A percentile compares a stretch with the other conserved stretches of the same genome.
These are phyloP conservation scores for Beauveria scarabaeidicola DNA, from an alignment of 2,329 filamentous ascomycete species.

Conservation along the genomic window DNA sequence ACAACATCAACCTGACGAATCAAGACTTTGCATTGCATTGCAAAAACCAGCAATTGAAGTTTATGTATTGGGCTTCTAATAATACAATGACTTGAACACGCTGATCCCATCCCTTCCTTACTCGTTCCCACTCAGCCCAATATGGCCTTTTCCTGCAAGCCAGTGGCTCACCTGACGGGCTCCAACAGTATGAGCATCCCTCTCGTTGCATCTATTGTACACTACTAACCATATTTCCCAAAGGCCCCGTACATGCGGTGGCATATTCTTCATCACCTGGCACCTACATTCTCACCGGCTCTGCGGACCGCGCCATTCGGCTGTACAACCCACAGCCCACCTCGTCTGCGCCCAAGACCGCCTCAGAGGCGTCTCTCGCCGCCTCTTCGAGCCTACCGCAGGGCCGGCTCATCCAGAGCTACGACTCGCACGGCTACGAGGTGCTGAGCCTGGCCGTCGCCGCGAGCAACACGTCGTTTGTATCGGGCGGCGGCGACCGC, in stretches of 20 bases:
- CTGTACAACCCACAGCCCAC: slow-evolving; percentile 70
- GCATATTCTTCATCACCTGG: slow-evolving; percentile 64
- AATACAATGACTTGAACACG: background rate
- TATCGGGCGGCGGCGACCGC: slow-evolving; percentile 82
- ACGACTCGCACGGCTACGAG: slow-evolving; percentile 84
- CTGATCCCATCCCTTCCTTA: background rate
- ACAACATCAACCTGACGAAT: background rate
- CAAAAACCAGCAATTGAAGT: background rate
- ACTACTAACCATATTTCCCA: background rate
- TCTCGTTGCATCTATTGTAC: background rate
- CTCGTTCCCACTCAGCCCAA: background rate
- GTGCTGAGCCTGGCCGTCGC: slow-evolving; percentile 73
- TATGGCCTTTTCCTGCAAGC: slow-evolving; percentile 40
- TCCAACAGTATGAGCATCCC: slow-evolving; percentile 41
- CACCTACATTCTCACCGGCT: slow-evolving; percentile 76
- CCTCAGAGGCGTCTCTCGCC: slow-evolving; percentile 13
- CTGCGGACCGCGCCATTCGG: slow-evolving; percentile 73
- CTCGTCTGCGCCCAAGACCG: slow-evolving; percentile 25
- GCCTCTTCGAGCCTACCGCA: slow-evolving; percentile 29
- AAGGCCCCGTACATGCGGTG: slow-evolving; percentile 64
- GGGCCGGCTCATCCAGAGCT: slow-evolving; percentile 71
- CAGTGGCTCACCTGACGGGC: slow-evolving; percentile 47
- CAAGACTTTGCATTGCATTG: background rate
- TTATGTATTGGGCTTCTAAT: background rate
- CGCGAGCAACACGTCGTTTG: slow-evolving; percentile 73